These are phyloP conservation scores for Suillus placidus DNA, from an alignment of 768 basidiomycete species.

Conservation along the genomic window DNA sequence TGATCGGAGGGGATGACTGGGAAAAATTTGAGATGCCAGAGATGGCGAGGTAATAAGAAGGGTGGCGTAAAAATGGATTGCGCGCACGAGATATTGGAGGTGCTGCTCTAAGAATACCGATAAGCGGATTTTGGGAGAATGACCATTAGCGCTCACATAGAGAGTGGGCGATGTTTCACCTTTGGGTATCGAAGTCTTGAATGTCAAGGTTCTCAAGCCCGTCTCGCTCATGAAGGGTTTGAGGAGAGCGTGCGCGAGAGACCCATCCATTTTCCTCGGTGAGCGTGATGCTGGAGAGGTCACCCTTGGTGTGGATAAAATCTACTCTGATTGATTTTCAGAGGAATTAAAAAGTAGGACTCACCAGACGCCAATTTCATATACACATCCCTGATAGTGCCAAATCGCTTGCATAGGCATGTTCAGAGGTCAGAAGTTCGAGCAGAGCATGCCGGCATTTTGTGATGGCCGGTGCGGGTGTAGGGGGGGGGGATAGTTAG, in stretches of 20 bases:
- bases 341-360: constrained; percentile 24
- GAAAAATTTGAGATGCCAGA: constrained; percentile 28
- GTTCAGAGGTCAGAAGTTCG: constrained; percentile 77
- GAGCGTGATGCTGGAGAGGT: constrained; percentile 18
- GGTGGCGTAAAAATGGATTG: constrained; percentile 73
- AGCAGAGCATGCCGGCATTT: constrained; percentile 79
- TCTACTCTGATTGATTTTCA: constrained; percentile 30
- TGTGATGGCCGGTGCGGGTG: constrained; percentile 44
- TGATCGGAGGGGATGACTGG: constrained; percentile 32
- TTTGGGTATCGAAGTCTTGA: constrained; percentile 35
- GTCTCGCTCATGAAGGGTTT: constrained; percentile 29
- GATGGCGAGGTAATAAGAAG: constrained; percentile 45
- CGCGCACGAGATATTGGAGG: constrained; percentile 83
- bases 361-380: constrained; percentile 77
- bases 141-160: constrained; percentile 26
- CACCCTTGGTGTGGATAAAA: constrained; percentile 26
- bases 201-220: constrained; percentile 38
- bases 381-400: constrained; percentile 77
- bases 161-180: constrained; percentile 35
- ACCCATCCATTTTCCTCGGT: constrained; percentile 27
- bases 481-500: constrained; percentile 26
- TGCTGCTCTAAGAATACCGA: constrained; percentile 41
- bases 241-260: constrained; percentile 31
- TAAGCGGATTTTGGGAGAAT: background rate
- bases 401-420: constrained; percentile 83